Conservation (phyloP, 192 early-diverging fungal species). For the Gonapodya prolifera region DNA sequence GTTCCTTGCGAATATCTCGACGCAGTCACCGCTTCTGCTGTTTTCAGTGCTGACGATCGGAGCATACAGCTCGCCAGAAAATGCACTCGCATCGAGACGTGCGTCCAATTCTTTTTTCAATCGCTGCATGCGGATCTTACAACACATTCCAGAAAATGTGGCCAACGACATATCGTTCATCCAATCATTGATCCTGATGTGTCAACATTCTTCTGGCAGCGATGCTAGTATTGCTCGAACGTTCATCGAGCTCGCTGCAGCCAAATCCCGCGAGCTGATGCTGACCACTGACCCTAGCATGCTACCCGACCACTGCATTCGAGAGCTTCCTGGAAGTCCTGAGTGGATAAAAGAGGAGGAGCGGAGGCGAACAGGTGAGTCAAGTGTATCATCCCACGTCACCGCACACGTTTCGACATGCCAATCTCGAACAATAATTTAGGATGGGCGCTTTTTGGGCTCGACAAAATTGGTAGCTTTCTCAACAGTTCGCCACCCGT, state of each 20-base stretch:
- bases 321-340: not conserved
- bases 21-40: not conserved
- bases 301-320: not conserved
- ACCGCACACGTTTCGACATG: too few species aligned
- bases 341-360: not conserved
- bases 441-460: not conserved
- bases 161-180: not conserved
- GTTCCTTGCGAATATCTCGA: not conserved
- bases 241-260: not conserved
- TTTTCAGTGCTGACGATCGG: not conserved
- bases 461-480: not conserved
- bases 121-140: not conserved
- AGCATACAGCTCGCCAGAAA: not conserved
- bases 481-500: not conserved
- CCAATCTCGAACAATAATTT: not conserved
- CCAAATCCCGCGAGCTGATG: not conserved
- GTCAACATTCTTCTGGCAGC: not conserved
- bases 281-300: not conserved
- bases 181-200: not conserved
- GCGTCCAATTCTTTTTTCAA: not conserved
- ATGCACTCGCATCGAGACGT: not conserved
- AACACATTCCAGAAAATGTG: not conserved
- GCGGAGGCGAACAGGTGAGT: not conserved
- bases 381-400: not conserved
- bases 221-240: not conserved